Percentiles rank a stretch among this genome's conserved stretches.
phyloP scores from a whole-genome alignment of 1,284 basidiomycete species.

The Mycena citricolor region DNA sequence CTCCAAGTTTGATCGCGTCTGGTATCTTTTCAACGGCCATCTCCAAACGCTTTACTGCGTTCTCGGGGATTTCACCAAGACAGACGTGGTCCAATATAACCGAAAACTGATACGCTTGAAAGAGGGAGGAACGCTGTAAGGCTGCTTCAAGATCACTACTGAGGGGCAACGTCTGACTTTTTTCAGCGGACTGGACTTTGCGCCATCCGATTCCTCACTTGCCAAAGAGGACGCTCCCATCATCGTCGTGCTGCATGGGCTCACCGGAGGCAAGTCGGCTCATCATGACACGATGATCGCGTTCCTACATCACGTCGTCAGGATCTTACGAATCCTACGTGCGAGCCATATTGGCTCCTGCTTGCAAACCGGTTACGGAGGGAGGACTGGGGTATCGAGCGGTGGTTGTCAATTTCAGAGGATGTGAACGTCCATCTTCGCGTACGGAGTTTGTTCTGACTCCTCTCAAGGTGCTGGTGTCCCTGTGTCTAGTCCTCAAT shows the following conservation, averaged over 20 bases:
- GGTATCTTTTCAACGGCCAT: slow-evolving; percentile 53
- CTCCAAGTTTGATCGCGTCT: slow-evolving; percentile 13
- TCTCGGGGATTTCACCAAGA: slow-evolving; percentile 69
- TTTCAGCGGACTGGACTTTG: slow-evolving; percentile 70
- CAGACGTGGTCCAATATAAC: slow-evolving; percentile 70
- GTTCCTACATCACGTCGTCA: slow-evolving; percentile 35
- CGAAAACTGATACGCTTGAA: slow-evolving; percentile 44
- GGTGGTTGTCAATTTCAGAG: slow-evolving; percentile 71
- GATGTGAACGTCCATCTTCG: slow-evolving; percentile 58
- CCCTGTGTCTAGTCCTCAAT: slow-evolving; percentile 75
- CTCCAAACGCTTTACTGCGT: slow-evolving; percentile 73
- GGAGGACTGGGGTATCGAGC: slow-evolving; percentile 24
- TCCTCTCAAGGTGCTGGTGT: slow-evolving; percentile 70
- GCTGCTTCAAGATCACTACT: too few species aligned
- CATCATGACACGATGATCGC: background rate
- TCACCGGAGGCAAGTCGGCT: slow-evolving; percentile 70
- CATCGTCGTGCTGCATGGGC: slow-evolving; percentile 81
- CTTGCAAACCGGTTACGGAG: slow-evolving; percentile 14
- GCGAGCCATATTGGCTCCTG: slow-evolving; percentile 19
- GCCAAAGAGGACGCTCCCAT: slow-evolving; percentile 72
- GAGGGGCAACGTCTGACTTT: slow-evolving; percentile 11
- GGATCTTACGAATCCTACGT: slow-evolving; percentile 78
- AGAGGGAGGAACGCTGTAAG: slow-evolving; percentile 51
- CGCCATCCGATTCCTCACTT: slow-evolving; percentile 54
- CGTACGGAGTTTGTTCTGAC: slow-evolving; percentile 12